Evolutionary conservation across 2,329 filamentous ascomycete species (phyloP), one percentile per base, ranked within the genome.

Genomic region (Raffaelea albimanens): DNA sequence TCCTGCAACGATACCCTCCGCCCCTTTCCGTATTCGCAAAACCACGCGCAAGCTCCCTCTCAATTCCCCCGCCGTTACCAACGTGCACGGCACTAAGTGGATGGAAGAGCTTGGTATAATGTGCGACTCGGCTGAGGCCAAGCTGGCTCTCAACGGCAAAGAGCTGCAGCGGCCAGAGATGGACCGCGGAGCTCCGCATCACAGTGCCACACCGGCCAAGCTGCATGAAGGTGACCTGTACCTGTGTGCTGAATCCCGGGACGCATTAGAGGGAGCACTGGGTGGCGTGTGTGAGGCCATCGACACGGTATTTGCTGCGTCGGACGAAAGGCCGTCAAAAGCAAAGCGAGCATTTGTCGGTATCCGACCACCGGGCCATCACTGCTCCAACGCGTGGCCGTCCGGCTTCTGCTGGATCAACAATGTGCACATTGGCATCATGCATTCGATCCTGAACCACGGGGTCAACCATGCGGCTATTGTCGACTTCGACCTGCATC

Each of bases 331-430:
- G 19, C 44, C 40, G 19, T 31, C 8, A 3, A 76, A 80, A 7
- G 82, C 84, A 20, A 80, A 76, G 41, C 80, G 88, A 47, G 89
- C 90, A 0, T 98, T 98, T 62, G 88, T 97, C 44, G 90, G 85
- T 23, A 85, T 97, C 44, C 82, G 93, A 29, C 93, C 93, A 4
- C 93, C 93, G 0, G 93, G 93, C 1, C 93, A 98, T 61, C 93
- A 98, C 61, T 98, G 93, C 66, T 95, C 91, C 2, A 80, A 87
- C 4, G 80, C 85, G 44, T 83, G 85, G 57, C 93, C 93, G 0
- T 96, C 91, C 2, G 93, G 93, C 0, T 98, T 98, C 61, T 98
- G 93, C 68, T 98, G 93, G 91, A 69, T 98, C 44, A 98, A 98
- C 64, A 98, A 98, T 61, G 89, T 98, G 1, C 91, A 97, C 60